Conservation (phyloP, 805 yeast genomes). For the Ogataea angusta region DNA sequence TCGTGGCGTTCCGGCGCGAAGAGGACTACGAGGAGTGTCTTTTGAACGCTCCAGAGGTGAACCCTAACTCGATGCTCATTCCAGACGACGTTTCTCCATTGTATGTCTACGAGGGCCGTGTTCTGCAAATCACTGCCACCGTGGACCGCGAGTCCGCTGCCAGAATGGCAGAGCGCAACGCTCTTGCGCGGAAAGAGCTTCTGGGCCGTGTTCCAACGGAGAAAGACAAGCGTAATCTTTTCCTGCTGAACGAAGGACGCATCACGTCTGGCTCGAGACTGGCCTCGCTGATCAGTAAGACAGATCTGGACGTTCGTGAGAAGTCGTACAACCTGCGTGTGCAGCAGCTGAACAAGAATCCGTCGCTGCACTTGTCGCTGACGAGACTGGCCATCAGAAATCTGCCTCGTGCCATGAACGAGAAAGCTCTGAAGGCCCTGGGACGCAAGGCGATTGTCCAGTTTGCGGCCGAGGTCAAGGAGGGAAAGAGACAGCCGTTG, state of each 20-base stretch:
- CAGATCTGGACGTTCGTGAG: conserved; percentile 85
- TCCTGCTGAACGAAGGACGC: conserved; percentile 90
- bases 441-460: conserved; percentile 94
- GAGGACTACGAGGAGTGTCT: conserved; percentile 68
- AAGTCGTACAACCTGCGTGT: conserved; percentile 82
- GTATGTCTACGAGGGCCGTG: conserved; percentile 91
- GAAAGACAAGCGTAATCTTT: conserved; percentile 81
- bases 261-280: conserved; percentile 76
- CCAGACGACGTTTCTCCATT: conserved; percentile 89
- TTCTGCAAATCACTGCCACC: conserved; percentile 77
- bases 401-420: conserved; percentile 87
- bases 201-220: conserved; percentile 79
- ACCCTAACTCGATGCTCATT: conserved; percentile 61
- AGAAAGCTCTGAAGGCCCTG: conserved; percentile 81
- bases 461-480: conserved; percentile 86
- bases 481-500: conserved; percentile 72
- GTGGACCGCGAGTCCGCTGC: conserved; percentile 84
- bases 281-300: conserved; percentile 60
- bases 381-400: conserved; percentile 94
- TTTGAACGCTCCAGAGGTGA: conserved; percentile 70
- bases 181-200: conserved; percentile 66
- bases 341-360: conserved; percentile 86
- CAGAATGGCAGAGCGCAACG: conserved; percentile 66
- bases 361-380: conserved; percentile 86
- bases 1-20: conserved; percentile 74